These are phyloP conservation scores for Exophiala sp. DNA, from an alignment of 2,329 filamentous ascomycete genomes.

Conservation along the genomic window DNA sequence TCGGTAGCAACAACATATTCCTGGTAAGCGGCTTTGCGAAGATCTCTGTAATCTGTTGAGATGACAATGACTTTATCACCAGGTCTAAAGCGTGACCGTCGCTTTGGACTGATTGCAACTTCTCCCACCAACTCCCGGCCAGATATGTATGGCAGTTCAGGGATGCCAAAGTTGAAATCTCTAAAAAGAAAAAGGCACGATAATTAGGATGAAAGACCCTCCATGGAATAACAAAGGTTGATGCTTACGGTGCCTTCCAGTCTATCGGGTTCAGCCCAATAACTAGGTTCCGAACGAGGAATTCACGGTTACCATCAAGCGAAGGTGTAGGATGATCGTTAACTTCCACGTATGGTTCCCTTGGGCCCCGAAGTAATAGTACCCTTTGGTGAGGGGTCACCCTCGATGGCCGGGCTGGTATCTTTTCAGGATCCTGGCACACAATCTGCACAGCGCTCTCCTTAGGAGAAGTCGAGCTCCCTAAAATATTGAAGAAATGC, in stretches of 20 bases:
- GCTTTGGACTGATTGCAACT: conserved; percentile 47
- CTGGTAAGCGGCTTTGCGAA: conserved; percentile 66
- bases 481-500: conserved; percentile 8
- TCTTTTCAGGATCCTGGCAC: conserved; percentile 9
- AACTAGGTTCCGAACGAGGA: conserved; percentile 19
- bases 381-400: conserved; percentile 10
- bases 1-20: conserved; percentile 60
- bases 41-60: conserved; percentile 68
- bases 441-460: conserved; percentile 1
- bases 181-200: conserved; percentile 38
- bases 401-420: conserved; percentile 6
- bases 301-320: conserved; percentile 13
- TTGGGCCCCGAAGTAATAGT: conserved; percentile 15
- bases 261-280: conserved; percentile 73
- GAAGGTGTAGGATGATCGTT: conserved; percentile 11
- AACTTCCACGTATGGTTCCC: conserved; percentile 12
- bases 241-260: conserved; percentile 50
- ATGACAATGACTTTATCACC: conserved; percentile 58
- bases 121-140: conserved; percentile 64
- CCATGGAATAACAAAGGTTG: background rate
- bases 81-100: conserved; percentile 46
- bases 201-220: background rate
- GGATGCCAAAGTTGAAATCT: conserved; percentile 65
- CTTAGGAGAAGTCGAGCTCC: conserved; percentile 1
- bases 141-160: conserved; percentile 61